Evolutionary conservation across 805 yeast genomes (phyloP).

Genomic region (Cephaloascus albidus): DNA sequence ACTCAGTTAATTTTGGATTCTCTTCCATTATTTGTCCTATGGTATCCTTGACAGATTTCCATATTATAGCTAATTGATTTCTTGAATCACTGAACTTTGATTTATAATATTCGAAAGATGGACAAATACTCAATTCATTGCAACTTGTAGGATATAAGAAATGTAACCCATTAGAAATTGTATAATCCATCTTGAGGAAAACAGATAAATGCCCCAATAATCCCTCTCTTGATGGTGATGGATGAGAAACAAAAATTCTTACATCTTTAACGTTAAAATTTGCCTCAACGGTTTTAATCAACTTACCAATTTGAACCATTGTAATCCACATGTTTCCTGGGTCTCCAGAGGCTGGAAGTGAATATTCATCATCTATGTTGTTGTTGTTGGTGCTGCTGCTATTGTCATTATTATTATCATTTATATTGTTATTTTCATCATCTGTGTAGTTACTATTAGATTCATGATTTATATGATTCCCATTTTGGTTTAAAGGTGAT

Average conservation of each 20-base stretch:
- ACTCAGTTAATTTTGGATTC: constrained; percentile 32
- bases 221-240: constrained; percentile 65
- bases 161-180: constrained; percentile 65
- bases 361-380: constrained; percentile 8
- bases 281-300: constrained; percentile 36
- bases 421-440: constrained; percentile 4
- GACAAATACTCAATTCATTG: constrained; percentile 56
- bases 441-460: constrained; percentile 19
- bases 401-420: constrained; percentile 10
- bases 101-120: constrained; percentile 55
- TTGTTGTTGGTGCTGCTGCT: not conserved
- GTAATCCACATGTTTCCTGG: constrained; percentile 73
- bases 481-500: too few relatives aligned
- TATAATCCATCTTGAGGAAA: constrained; percentile 59
- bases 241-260: constrained; percentile 56
- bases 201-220: constrained; percentile 60
- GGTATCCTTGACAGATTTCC: constrained; percentile 50
- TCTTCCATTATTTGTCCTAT: constrained; percentile 31
- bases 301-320: constrained; percentile 59
- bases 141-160: constrained; percentile 62
- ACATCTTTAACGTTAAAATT: constrained; percentile 33
- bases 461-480: constrained; percentile 6
- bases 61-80: constrained; percentile 50
- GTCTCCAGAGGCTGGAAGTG: constrained; percentile 47
- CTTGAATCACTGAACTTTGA: constrained; percentile 54